Evolutionary conservation across 345 rosid species (phyloP).

Genomic region (Nephelium lappaceum): DNA sequence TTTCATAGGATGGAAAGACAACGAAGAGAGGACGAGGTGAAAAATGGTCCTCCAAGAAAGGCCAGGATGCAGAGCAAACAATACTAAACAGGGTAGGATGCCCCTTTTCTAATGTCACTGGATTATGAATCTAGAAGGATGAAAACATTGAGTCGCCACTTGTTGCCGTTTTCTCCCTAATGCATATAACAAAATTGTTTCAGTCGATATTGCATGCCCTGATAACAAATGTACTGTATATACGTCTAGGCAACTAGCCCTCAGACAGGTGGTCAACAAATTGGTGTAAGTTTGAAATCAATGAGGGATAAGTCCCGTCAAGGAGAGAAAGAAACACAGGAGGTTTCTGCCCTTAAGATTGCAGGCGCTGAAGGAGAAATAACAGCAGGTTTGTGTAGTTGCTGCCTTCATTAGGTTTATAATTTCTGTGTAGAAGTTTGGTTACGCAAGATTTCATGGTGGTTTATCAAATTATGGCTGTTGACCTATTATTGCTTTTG

Average conservation of each 20-base stretch:
- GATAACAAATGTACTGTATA: slow-evolving; percentile 10
- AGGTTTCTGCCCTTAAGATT: slow-evolving; percentile 69
- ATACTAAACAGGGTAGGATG: slow-evolving; percentile 66
- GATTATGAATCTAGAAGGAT: slow-evolving; percentile 5
- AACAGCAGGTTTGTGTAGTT: slow-evolving; percentile 72
- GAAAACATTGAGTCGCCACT: not conserved
- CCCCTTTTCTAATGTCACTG: slow-evolving; percentile 21
- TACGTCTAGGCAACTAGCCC: slow-evolving; percentile 84
- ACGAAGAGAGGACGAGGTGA: slow-evolving; percentile 91
- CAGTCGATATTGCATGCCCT: not conserved
- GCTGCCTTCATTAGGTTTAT: not conserved
- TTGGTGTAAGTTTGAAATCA: slow-evolving; percentile 77
- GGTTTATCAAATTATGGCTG: not conserved
- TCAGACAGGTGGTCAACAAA: slow-evolving; percentile 66
- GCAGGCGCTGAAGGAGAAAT: slow-evolving; percentile 82
- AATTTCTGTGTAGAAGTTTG: not conserved
- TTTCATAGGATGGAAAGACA: slow-evolving; percentile 88
- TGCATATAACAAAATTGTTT: not conserved
- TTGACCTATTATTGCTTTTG: not conserved
- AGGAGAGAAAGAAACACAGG: slow-evolving; percentile 61
- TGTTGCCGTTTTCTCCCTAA: not conserved
- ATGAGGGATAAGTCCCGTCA: slow-evolving; percentile 69
- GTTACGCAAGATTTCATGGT: not conserved
- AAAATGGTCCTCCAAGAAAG: slow-evolving; percentile 79
- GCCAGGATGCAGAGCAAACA: slow-evolving; percentile 77